Evolutionary conservation across 1,139 yeast genomes (phyloP), one percentile per base, ranked within the genome.

Genomic region (Pichia sp.): DNA sequence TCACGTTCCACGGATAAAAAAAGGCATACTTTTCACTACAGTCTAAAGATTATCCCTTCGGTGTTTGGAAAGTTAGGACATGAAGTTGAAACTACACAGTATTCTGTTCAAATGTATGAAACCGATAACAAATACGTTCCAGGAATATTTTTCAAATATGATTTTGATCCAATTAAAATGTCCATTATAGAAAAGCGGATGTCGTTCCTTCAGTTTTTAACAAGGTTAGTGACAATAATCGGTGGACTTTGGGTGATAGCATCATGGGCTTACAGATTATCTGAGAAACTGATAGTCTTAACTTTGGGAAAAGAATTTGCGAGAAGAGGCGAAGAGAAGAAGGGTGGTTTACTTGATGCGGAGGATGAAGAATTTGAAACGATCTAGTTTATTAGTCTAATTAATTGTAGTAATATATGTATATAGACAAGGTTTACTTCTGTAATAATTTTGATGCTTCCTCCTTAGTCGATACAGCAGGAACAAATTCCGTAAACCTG

Each of bases 131-230:
- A 53, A 31, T 71, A 68, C 9, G 58, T 71, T 3, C 95, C 96
- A 2, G 97, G 97, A 0, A 79, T 91, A 28, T 84, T 72, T 56
- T 76, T 91, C 66, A 74, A 74, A 42, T 91, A 89, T 59, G 89
- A 85, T 51, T 86, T 91, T 58, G 97, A 91, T 54, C 93, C 97
- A 4, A 75, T 91, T 34, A 74, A 80, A 41, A 69, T 91, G 52
- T 64, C 74, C 4, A 72, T 88, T 28, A 68, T 70, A 23, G 97
- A 89, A 57, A 68, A 67, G 42, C 69, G 97, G 47, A 67, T 89
- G 38, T 74, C 93, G 2, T 89, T 91, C 57, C 59, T 77, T 31
- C 85, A 80, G 53, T 91, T 93, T 61, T 66, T 88, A 10, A 77
- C 88, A 12, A 73, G 88, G 46, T 63, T 89, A 38, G 82, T 84